Evolutionary conservation across 1,284 basidiomycete species (phyloP), one percentile per base, ranked within the genome.

Genomic region (Pseudozyma hubeiensis): DNA sequence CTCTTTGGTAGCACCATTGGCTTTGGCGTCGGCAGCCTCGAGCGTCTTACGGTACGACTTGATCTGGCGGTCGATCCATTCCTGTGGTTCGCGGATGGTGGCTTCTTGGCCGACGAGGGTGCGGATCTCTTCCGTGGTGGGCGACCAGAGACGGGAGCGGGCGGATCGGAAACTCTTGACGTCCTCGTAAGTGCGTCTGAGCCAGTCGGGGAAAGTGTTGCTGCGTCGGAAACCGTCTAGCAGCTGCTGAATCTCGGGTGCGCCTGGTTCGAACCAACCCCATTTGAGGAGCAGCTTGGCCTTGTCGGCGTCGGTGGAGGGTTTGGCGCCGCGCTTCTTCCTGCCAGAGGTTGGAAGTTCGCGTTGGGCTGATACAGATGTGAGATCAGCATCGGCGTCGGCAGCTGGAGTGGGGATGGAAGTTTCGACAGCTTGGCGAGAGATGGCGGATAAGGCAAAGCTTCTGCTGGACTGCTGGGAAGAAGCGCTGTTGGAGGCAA

Each of bases 121-220:
- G 43, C 46, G 55, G 17, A 64, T 52, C 13, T 70, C 59, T 17
- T 52, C 44, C 19, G 46, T 10, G 6, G 52, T 61, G 17, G 69
- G 75, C 0, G 46, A 31, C 77, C 77, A 78, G n/a, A 70, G 70
- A 17, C 74, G 63, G 16, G 69, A 48, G 29, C 77, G 64, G 13
- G 74, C 77, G 4, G 70, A 61, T 16, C 77, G 62, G 64, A 68
- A 78, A 34, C 49, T 37, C 41, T 64, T 69, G 17, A 53, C 75
- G 16, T 48, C 41, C 14, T 67, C 62, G 58, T 59, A 77, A 9
- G 17, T 40, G 7, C 24, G 11, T 14, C 40, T 37, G 37, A 77
- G 30, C 66, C 63, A 73, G 7, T 53, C 44, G 16, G 62, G 72
- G 19, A 52, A 55, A 4, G n/a, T 0, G 17, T 17, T 11, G 6